Evolutionary conservation across 768 basidiomycete genomes (phyloP), one percentile per base, ranked within the genome.

Genomic region (Russula abietina): DNA sequence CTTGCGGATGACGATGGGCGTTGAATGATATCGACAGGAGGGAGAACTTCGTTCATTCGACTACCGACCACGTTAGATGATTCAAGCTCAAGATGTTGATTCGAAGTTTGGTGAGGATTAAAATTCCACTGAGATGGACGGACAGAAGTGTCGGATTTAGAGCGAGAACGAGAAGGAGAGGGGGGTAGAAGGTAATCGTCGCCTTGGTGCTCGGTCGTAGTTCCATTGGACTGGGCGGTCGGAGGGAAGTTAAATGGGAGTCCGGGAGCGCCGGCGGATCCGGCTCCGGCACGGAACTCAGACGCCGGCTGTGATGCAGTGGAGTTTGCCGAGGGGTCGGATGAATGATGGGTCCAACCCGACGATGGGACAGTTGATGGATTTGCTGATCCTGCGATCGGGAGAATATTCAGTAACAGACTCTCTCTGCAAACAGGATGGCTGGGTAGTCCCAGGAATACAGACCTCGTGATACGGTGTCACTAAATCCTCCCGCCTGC

Each of bases 381-480:
- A 5, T 53, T 43, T 62, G 62, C 48, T 58, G 66, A 67, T 59
- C 59, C 66, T 67, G 39, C 57, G 60, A 69, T 65, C 58, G 59
- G 38, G 30, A 52, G 49, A 43, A 14, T 16, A 11, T 14, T 60
- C 48, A 64, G 52, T 60, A 55, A 51, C 54, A 55, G 59, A 55
- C n/a, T 54, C 33, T 49, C n/a, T 43, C 52, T 26, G 63, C 52
- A 26, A 59, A 61, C 33, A 66, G 43, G 38, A 54, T 36, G 22
- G 12, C n/a, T 16, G 17, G 39, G 54, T 45, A 32, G n/a, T 22
- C 39, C 58, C 57, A 38, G 43, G 33, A 12, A 39, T 12, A 79
- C 81, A 72, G 64, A 83, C 83, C 81, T 75, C 82, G 81, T 66
- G 78, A 76, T 55, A 86, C 75, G 72, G 67, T 81, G 71, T 78